Percentiles rank a stretch among this genome's conserved stretches.
Conservation (phyloP, 495 filamentous ascomycete genomes). For the Aspergillus leporis region DNA sequence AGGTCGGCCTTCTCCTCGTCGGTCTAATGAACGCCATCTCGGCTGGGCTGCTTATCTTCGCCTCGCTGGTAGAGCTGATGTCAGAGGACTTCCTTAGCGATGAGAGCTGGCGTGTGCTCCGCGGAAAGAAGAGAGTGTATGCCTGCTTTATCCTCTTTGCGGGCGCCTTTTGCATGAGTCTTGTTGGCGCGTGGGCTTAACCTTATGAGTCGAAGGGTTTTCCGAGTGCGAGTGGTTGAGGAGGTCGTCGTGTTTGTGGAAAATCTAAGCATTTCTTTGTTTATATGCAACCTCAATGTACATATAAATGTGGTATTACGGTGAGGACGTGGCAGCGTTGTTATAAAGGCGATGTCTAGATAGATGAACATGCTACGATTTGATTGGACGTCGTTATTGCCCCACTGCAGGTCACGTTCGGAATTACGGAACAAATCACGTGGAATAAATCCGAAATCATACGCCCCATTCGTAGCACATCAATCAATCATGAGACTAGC, state of each 20-base stretch:
- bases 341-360: not conserved
- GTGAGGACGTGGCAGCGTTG: not conserved
- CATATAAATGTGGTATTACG: too few species aligned
- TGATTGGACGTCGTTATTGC: not conserved
- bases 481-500: not conserved
- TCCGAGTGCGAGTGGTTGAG: not conserved
- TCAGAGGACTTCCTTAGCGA: conserved; percentile 66
- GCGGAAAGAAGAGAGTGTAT: conserved; percentile 62
- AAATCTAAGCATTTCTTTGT: not conserved
- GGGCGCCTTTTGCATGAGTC: conserved; percentile 75
- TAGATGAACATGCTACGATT: not conserved
- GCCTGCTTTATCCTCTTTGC: conserved; percentile 70
- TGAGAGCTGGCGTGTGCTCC: conserved; percentile 57
- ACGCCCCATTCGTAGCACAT: not conserved
- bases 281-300: not conserved
- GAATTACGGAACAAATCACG: conserved; percentile 7
- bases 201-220: not conserved
- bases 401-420: not conserved
- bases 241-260: too few species aligned
- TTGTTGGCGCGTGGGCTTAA: conserved; percentile 82
- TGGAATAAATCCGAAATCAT: not conserved
- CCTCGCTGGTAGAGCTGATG: conserved; percentile 61
- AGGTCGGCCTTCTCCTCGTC: conserved; percentile 64
- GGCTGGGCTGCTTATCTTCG: conserved; percentile 61
- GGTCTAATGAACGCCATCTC: conserved; percentile 72